Evolutionary conservation across 331 rosid species (phyloP).

Genomic region (Pyrus hybrid): DNA sequence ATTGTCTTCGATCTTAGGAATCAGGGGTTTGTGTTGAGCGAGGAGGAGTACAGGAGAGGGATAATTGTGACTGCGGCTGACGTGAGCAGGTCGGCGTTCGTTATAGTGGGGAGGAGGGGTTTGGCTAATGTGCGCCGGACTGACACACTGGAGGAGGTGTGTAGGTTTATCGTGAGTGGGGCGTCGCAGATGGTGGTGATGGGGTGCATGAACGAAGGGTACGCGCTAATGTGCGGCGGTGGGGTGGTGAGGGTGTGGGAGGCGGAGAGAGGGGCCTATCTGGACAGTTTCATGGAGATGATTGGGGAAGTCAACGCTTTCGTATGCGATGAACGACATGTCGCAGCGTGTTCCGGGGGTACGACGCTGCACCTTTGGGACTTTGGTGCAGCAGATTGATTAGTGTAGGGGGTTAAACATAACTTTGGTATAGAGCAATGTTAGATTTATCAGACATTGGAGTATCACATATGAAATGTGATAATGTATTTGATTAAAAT

Average conservation of each 20-base stretch:
- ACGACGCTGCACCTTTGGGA: constrained; percentile 53
- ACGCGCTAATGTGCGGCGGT: constrained; percentile 33
- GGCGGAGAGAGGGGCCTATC: constrained; percentile 7
- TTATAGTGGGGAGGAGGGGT: constrained; percentile 37
- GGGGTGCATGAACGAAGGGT: constrained; percentile 57
- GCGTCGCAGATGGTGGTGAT: constrained; percentile 28
- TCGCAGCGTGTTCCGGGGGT: constrained; percentile 26
- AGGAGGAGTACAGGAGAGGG: constrained; percentile 25
- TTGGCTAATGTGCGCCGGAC: constrained; percentile 39
- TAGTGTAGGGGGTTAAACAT: neutral
- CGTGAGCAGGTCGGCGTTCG: constrained; percentile 32
- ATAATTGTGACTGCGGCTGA: constrained; percentile 48
- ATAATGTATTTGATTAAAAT: neutral
- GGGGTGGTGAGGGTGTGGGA: constrained; percentile 51
- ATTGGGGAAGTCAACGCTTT: constrained; percentile 24
- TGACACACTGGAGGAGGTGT: constrained; percentile 31
- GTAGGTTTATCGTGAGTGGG: constrained; percentile 25
- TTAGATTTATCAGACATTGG: neutral
- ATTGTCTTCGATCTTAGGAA: constrained; percentile 41
- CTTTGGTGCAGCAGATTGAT: constrained; percentile 39
- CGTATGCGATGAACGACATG: constrained; percentile 56
- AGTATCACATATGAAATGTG: neutral
- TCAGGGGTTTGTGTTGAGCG: constrained; percentile 25
- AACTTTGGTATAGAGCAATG: neutral
- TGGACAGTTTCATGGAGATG: constrained; percentile 13